These are phyloP conservation scores for Trichoderma sp. DNA, from an alignment of 2,329 filamentous ascomycete genomes.

Conservation along the genomic window DNA sequence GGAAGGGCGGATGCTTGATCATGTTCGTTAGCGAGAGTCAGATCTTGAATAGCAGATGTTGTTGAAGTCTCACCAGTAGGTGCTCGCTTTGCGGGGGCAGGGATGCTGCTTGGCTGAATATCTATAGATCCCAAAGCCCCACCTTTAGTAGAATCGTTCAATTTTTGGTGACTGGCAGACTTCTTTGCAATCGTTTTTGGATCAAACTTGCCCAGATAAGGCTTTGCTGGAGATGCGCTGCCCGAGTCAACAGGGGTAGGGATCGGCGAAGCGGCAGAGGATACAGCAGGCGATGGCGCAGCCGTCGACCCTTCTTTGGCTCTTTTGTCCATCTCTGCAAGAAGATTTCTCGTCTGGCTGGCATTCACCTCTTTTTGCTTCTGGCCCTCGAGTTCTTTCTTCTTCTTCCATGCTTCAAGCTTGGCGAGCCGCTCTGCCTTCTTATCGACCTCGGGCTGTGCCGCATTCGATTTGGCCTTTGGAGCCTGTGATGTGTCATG, in stretches of 20 bases:
- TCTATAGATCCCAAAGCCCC: slow-evolving; percentile 53
- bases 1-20: slow-evolving; percentile 58
- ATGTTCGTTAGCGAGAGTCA: slow-evolving; percentile 34
- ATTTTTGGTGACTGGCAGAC: slow-evolving; percentile 62
- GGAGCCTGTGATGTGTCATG: slow-evolving; percentile 50
- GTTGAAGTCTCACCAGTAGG: slow-evolving; percentile 42
- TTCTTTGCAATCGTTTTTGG: slow-evolving; percentile 86
- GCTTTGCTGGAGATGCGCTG: slow-evolving; percentile 55
- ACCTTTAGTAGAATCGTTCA: slow-evolving; percentile 55
- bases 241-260: slow-evolving; percentile 48
- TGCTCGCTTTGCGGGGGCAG: slow-evolving; percentile 41
- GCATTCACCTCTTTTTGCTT: slow-evolving; percentile 71
- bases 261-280: slow-evolving; percentile 56
- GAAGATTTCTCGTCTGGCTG: slow-evolving; percentile 67
- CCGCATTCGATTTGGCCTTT: slow-evolving; percentile 52
- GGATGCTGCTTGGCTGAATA: slow-evolving; percentile 44
- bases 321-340: slow-evolving; percentile 75
- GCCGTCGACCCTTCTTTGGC: slow-evolving; percentile 53
- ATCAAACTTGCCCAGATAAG: slow-evolving; percentile 81
- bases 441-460: slow-evolving; percentile 69
- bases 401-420: slow-evolving; percentile 90
- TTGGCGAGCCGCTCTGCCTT: slow-evolving; percentile 81
- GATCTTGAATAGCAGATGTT: neutral
- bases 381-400: slow-evolving; percentile 75
- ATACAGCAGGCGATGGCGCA: slow-evolving; percentile 55